Conservation (phyloP, 305 asterid genomes). For the Withania somnifera region DNA sequence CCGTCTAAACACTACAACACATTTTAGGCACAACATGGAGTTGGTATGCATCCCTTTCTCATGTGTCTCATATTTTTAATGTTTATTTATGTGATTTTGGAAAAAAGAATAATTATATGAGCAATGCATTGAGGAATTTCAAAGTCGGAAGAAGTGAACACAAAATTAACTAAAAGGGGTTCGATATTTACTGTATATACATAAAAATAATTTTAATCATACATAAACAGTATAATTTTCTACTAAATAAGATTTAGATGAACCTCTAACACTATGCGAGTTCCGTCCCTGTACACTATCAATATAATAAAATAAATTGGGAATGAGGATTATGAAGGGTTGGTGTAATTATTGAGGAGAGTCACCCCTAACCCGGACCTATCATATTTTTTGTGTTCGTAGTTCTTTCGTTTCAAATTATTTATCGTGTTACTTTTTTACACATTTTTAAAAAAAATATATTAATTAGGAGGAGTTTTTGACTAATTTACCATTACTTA, state of each 20-base stretch:
- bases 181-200: no score
- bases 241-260: no score
- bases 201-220: no score
- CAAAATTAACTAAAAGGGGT: no score
- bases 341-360: no score
- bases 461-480: neutral
- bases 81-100: neutral
- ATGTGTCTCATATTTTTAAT: slow-evolving; percentile 4
- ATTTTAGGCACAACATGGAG: slow-evolving; percentile 20
- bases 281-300: no score
- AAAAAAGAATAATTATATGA: neutral
- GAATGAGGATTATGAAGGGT: slow-evolving; percentile 13
- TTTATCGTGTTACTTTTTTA: neutral
- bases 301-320: slow-evolving; percentile 6
- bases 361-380: no score
- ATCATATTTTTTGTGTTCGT: no score
- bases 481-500: neutral
- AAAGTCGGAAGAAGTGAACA: no score
- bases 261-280: no score
- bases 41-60: slow-evolving; percentile 23
- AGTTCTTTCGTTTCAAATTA: neutral
- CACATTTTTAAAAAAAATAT: neutral
- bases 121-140: no score
- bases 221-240: no score
- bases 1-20: neutral